Evolutionary conservation across 805 yeast genomes (phyloP).

Genomic region (Ogataea populi-albae): DNA sequence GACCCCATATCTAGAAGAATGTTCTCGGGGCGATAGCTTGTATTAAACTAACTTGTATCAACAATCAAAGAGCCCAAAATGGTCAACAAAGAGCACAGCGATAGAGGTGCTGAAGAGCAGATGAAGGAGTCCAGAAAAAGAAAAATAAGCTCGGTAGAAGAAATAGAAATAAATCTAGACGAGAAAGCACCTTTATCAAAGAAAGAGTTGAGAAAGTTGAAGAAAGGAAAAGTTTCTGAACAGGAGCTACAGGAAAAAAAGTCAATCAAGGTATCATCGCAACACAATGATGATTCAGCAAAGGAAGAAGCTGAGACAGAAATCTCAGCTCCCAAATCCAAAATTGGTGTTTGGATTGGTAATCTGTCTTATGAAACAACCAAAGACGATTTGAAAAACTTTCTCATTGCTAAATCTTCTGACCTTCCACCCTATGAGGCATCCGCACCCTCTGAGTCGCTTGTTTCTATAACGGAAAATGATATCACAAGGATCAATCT

Average conservation of each 20-base stretch:
- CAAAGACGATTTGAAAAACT: conserved; percentile 66
- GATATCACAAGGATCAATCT: conserved; percentile 76
- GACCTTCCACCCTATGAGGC: conserved; percentile 13
- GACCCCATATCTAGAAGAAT: too few species aligned
- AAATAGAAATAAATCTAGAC: conserved; percentile 64
- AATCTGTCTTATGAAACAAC: conserved; percentile 83
- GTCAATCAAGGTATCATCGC: conserved; percentile 35
- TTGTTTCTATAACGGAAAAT: conserved; percentile 42
- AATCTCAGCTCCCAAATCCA: conserved; percentile 40
- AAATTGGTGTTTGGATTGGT: conserved; percentile 90
- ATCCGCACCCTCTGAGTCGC: conserved; percentile 10
- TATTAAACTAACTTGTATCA: too few species aligned
- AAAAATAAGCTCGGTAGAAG: conserved; percentile 45
- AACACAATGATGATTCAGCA: too few species aligned
- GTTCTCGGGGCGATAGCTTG: too few species aligned
- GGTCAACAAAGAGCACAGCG: too few species aligned
- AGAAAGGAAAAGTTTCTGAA: conserved; percentile 67
- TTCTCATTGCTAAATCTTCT: conserved; percentile 58
- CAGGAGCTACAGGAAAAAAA: conserved; percentile 47
- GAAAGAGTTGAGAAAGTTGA: conserved; percentile 82
- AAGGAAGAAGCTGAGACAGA: conserved; percentile 27
- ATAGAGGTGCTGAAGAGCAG: too few species aligned
- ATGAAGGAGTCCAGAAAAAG: too few species aligned
- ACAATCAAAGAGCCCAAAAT: too few species aligned
- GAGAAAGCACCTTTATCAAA: conserved; percentile 83